Percentiles rank a stretch among this genome's conserved stretches.
phyloP scores from a whole-genome alignment of 805 yeast genomes.

The Yarrowia yakushimensis region DNA sequence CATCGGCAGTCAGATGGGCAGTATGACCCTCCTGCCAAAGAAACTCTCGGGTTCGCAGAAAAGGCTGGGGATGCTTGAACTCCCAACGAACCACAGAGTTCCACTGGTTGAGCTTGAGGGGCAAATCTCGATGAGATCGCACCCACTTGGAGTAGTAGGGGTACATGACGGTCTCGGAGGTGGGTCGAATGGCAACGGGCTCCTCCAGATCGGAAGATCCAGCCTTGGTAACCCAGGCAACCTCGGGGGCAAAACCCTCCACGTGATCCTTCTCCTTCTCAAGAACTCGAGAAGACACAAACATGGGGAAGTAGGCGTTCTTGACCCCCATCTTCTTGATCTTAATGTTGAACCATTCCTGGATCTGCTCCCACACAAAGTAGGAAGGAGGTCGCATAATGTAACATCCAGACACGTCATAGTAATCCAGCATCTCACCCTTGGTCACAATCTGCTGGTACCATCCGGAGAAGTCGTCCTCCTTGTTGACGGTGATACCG shows the following conservation, averaged over 20 bases:
- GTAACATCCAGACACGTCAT: conserved; percentile 98
- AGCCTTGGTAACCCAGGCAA: conserved; percentile 98
- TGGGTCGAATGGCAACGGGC: conserved; percentile 98
- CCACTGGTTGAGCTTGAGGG: conserved; percentile 97
- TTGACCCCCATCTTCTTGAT: conserved; percentile 89
- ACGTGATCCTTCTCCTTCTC: conserved; percentile 98
- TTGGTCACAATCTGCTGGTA: conserved; percentile 93
- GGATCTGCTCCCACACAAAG: conserved; percentile 91
- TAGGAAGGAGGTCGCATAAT: conserved; percentile 95
- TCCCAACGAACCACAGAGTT: conserved; percentile 99
- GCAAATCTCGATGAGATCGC: conserved; percentile 96
- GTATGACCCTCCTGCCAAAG: conserved; percentile 99
- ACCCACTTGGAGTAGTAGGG: conserved; percentile 99
- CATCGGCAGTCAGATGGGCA: conserved; percentile 81
- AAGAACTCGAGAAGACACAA: conserved; percentile 85
- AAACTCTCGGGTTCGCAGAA: conserved; percentile 96
- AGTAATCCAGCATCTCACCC: conserved; percentile 98
- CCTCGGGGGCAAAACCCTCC: conserved; percentile 99
- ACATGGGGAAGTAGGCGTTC: conserved; percentile 98
- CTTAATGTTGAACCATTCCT: conserved; percentile 72
- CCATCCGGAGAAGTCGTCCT: conserved; percentile 93
- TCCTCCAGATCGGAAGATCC: conserved; percentile 93
- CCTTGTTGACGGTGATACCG: conserved; percentile 94
- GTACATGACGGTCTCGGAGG: conserved; percentile 99
- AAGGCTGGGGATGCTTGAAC: conserved; percentile 99